A percentile compares a stretch with the other conserved stretches of the same genome.
phyloP scores from a whole-genome alignment of 2,329 filamentous ascomycete genomes.

The Penicillium sp. region DNA sequence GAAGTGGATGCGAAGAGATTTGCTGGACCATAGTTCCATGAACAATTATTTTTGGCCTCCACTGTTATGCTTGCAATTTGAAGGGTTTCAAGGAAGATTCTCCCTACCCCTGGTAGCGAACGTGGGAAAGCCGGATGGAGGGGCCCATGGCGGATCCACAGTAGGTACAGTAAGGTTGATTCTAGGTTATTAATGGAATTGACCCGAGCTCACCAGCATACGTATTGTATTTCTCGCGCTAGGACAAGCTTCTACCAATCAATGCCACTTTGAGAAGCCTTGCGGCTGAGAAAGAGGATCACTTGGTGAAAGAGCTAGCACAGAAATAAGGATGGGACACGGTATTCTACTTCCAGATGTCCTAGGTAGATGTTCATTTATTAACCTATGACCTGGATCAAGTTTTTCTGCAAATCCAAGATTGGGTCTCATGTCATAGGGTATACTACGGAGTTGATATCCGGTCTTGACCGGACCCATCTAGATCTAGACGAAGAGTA shows the following conservation, averaged over 20 bases:
- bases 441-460: neutral
- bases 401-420: neutral
- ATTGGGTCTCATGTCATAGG: neutral
- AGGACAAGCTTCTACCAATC: neutral
- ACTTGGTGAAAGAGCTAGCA: no score
- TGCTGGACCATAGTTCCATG: neutral
- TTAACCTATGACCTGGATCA: neutral
- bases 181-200: neutral
- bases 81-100: neutral
- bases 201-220: neutral
- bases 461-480: conserved; percentile 7
- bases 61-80: neutral
- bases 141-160: neutral
- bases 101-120: conserved; percentile 1
- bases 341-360: neutral
- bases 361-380: neutral
- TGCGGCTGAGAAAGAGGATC: neutral
- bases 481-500: conserved; percentile 9
- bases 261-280: neutral
- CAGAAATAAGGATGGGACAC: no score
- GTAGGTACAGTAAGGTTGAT: neutral
- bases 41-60: neutral
- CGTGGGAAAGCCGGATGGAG: neutral
- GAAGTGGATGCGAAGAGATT: conserved; percentile 6
- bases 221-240: neutral